A percentile compares a stretch with the other conserved stretches of the same genome.
Conservation (phyloP, 306 rosid genomes). For the Psophocarpus tetragonolobus region DNA sequence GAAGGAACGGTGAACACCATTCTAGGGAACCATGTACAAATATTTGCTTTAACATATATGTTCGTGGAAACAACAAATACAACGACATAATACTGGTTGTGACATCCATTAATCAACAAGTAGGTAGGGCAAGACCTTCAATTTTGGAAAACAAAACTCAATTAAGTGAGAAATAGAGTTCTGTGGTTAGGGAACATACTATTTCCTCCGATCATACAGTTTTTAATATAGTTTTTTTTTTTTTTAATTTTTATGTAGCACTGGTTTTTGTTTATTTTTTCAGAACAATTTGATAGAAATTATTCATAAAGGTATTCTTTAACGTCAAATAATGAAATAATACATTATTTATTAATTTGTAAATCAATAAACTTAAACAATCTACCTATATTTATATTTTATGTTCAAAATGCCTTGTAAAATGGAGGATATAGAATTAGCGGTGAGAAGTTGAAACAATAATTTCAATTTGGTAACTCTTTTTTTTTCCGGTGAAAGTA, state of each 20-base stretch:
- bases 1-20: slow-evolving; percentile 42
- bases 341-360: too few species aligned
- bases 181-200: neutral
- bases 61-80: slow-evolving; percentile 25
- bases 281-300: too few species aligned
- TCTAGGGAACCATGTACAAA: neutral
- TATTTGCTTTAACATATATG: neutral
- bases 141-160: neutral
- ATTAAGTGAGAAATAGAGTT: neutral
- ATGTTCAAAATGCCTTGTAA: too few species aligned
- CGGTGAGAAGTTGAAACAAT: neutral
- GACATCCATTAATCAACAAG: neutral
- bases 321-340: too few species aligned
- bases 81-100: slow-evolving; percentile 40
- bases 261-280: too few species aligned
- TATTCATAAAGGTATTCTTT: too few species aligned
- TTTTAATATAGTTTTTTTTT: too few species aligned
- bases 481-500: neutral
- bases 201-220: too few species aligned
- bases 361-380: too few species aligned
- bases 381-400: too few species aligned
- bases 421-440: too few species aligned
- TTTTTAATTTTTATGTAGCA: too few species aligned
- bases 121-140: neutral
- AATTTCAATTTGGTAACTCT: neutral